Conservation (phyloP, 148 eudicot genomes). For the Polygonum maritimum region DNA sequence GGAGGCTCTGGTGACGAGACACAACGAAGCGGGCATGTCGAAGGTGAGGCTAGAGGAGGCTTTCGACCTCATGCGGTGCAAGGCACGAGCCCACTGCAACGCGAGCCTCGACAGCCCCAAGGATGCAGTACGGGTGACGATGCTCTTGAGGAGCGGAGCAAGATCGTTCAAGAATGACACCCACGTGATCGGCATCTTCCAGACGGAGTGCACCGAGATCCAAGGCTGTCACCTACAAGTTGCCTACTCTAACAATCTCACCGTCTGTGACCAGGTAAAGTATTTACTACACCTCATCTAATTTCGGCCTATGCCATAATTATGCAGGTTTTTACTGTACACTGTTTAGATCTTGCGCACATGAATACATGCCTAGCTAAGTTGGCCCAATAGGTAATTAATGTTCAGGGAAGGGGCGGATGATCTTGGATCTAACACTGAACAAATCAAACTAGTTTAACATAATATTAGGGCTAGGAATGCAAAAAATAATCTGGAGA, state of each 20-base stretch:
- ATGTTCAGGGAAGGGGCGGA: too few species aligned
- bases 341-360: neutral
- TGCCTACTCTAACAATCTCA: constrained; percentile 53
- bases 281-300: neutral
- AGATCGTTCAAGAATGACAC: constrained; percentile 10
- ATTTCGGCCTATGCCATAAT: neutral
- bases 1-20: constrained; percentile 10
- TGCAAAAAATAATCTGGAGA: too few species aligned
- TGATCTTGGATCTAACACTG: too few species aligned
- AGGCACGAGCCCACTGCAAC: neutral
- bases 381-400: neutral
- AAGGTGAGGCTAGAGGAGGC: neutral
- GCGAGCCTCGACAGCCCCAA: neutral
- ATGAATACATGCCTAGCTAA: neutral
- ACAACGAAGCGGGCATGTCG: constrained; percentile 2
- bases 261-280: constrained; percentile 66
- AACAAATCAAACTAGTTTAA: too few species aligned
- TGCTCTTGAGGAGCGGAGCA: constrained; percentile 1
- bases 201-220: constrained; percentile 38
- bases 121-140: neutral
- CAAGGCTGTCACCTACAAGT: constrained; percentile 37
- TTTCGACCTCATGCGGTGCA: neutral
- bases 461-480: too few species aligned
- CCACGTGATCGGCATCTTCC: constrained; percentile 38
- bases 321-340: neutral